Evolutionary conservation across 1,284 basidiomycete genomes (phyloP), one percentile per base, ranked within the genome.

Genomic region (Boletus hoseneyae): DNA sequence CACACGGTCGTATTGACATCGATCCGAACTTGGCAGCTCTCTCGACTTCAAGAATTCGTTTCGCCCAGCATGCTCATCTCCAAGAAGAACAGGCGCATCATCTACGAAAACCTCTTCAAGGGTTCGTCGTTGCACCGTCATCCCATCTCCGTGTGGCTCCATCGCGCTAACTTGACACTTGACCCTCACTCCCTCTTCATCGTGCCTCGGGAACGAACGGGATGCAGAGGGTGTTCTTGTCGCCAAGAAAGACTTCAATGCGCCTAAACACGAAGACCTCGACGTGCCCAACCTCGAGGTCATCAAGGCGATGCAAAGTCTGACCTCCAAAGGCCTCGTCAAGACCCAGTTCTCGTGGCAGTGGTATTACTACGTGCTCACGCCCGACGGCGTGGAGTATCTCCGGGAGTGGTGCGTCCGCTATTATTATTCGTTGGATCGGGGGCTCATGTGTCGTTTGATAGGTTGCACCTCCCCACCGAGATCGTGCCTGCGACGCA

Each of bases 41-140:
- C 73, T 72, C 71, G 62, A 68, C 69, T n/a, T 58, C 54, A 64
- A 71, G 70, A 60, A 60, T 53, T 57, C 60, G 57, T 53, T 60
- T 69, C 58, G 73, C 76, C 77, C 81, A 90, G 70, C 74, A 93
- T 93, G 90, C 85, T 93, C 60, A 91, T 93, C 69, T 78, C 85
- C 62, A 93, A 93, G 77, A 66, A 85, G 70, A 87, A 91, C 79
- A 80, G 82, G 74, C 85, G 86, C 65, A 68, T 77, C 71, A 95
- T 96, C 78, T 95, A 95, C 80, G 93, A 97, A 78, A 88, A 88
- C 79, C 93, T 97, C 81, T 97, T 97, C 90, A 95, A 95, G 77
- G 94, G 91, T 48, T 11, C 25, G 47, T 43, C 4, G 21, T 16
- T 13, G 3, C 21, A 3, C 16, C 21, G 1, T 9, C 3, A 29